Percentiles rank a stretch among this genome's conserved stretches.
Evolutionary conservation across 1,284 basidiomycete genomes (phyloP).

Genomic region (Cutaneotrichosporon mucoides): DNA sequence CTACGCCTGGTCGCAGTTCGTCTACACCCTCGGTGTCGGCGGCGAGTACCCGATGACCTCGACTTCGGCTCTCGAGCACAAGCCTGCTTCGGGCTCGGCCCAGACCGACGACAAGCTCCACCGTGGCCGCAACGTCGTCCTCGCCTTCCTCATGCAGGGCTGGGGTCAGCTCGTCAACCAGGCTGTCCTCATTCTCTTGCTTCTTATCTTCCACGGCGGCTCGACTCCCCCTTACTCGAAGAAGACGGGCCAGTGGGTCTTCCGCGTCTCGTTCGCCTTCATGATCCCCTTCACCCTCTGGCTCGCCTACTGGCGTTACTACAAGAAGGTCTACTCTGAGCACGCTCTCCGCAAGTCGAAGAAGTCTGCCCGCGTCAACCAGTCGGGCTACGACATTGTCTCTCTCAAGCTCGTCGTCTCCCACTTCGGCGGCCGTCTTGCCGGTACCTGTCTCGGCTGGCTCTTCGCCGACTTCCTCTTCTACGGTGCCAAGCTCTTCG

Average conservation of each 20-base stretch:
- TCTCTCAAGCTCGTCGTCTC: constrained; percentile 53
- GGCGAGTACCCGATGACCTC: constrained; percentile 58
- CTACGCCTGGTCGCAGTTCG: constrained; percentile 53
- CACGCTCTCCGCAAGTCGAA: constrained; percentile 50
- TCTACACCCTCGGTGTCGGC: constrained; percentile 54
- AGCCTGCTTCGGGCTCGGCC: constrained; percentile 39
- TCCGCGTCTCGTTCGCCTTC: constrained; percentile 55
- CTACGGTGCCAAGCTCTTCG: constrained; percentile 52
- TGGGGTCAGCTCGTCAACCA: constrained; percentile 57
- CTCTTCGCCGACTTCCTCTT: constrained; percentile 56
- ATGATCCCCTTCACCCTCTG: constrained; percentile 54
- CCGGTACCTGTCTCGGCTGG: constrained; percentile 54
- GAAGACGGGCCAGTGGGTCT: constrained; percentile 54
- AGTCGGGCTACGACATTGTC: constrained; percentile 53
- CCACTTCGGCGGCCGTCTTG: constrained; percentile 54
- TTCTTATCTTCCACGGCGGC: constrained; percentile 54
- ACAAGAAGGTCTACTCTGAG: constrained; percentile 50
- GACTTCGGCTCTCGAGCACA: constrained; percentile 54
- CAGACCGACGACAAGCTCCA: constrained; percentile 55
- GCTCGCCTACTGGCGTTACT: constrained; percentile 56
- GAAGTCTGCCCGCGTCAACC: constrained; percentile 50
- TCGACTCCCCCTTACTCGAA: constrained; percentile 46
- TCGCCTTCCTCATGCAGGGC: constrained; percentile 56
- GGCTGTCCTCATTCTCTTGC: constrained; percentile 52
- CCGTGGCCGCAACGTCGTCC: constrained; percentile 55